Evolutionary conservation across 108 stramenopile genomes (phyloP).

Genomic region (Nannochloropsis granulata): DNA sequence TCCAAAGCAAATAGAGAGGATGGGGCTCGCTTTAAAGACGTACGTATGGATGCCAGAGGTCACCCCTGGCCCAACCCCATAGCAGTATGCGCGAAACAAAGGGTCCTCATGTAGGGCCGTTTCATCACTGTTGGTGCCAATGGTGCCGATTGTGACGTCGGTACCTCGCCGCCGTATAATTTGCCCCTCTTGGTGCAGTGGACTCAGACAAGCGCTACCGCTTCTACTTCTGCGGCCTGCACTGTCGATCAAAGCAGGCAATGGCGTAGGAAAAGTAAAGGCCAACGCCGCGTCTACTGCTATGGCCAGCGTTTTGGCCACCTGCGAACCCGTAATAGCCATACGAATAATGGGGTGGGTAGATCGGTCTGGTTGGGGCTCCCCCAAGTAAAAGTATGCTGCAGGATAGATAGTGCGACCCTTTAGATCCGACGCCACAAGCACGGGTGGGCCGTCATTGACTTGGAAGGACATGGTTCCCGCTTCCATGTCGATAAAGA

Average conservation of each 20-base stretch:
- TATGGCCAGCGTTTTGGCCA: background rate
- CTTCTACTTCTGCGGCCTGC: background rate
- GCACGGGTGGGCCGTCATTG: background rate
- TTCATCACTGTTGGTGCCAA: background rate
- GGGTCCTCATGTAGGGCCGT: background rate
- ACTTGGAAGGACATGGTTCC: background rate
- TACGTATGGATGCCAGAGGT: background rate
- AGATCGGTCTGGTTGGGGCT: background rate
- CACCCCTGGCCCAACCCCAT: background rate
- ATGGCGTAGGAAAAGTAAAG: background rate
- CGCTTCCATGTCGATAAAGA: background rate
- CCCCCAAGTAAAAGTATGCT: background rate
- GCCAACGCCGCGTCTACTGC: background rate
- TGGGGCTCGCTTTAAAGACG: background rate
- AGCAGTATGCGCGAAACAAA: background rate
- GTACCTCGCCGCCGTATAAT: background rate
- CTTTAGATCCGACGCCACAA: background rate
- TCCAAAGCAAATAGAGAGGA: background rate
- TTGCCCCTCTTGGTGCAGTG: background rate
- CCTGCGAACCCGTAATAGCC: background rate
- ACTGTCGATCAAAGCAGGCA: background rate
- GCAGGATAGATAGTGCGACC: background rate
- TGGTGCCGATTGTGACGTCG: background rate
- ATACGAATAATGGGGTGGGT: background rate
- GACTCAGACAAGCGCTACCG: background rate